Evolutionary conservation across 2,329 filamentous ascomycete species (phyloP).

Genomic region (Venturia aucupariae): DNA sequence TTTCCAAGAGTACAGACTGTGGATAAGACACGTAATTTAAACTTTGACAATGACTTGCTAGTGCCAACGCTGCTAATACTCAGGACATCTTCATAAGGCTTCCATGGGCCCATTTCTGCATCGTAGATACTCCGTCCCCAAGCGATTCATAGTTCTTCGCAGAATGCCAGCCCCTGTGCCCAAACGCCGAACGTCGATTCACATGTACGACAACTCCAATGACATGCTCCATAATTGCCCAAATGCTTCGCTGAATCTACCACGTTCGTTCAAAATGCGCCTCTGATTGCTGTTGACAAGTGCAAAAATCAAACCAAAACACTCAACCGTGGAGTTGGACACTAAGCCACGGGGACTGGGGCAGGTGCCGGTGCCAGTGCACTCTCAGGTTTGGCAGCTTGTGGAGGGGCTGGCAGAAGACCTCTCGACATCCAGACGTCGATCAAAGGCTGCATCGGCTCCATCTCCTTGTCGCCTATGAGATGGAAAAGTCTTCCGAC

Average conservation of each 20-base stretch:
- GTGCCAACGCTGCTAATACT: not conserved
- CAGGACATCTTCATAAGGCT: not conserved
- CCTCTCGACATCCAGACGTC: conserved; percentile 87
- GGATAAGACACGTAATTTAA: not conserved
- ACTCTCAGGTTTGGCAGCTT: conserved; percentile 23
- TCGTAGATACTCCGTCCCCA: not conserved
- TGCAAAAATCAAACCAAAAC: not conserved
- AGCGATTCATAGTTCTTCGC: not conserved
- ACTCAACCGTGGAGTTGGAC: not conserved
- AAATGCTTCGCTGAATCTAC: conserved; percentile 5
- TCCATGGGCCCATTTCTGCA: not conserved
- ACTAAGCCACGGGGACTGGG: not conserved
- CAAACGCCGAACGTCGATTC: conserved; percentile 1
- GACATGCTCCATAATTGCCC: conserved; percentile 3
- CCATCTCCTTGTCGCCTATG: conserved; percentile 79
- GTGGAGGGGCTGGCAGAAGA: conserved; percentile 56
- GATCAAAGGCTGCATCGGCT: conserved; percentile 91
- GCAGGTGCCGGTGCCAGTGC: not conserved
- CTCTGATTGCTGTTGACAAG: conserved; percentile 4
- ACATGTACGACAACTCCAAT: not conserved
- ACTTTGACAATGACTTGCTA: not conserved
- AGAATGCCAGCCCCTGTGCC: not conserved
- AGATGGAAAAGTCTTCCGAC: conserved; percentile 68
- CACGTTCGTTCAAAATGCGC: conserved; percentile 1
- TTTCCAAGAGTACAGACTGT: not conserved